These are phyloP conservation scores for Podospora tetraspora DNA, from an alignment of 495 filamentous ascomycete species.

Conservation along the genomic window DNA sequence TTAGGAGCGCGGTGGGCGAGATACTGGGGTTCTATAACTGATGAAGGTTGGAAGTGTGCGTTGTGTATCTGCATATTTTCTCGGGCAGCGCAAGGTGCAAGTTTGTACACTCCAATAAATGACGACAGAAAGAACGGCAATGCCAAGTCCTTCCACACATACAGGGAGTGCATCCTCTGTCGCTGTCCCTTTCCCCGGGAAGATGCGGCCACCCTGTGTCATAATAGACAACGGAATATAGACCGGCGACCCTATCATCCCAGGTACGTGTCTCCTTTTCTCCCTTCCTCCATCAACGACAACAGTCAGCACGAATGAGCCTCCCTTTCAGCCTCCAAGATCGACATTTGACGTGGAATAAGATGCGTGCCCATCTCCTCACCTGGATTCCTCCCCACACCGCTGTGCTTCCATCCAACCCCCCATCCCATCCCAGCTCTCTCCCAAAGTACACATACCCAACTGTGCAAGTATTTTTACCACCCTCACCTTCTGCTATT, in stretches of 20 bases:
- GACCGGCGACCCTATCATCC: not conserved
- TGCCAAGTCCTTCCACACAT: no score
- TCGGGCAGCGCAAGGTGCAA: not conserved
- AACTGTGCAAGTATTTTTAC: not conserved
- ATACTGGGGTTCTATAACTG: conserved; percentile 37
- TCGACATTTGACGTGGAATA: not conserved
- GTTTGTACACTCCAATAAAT: not conserved
- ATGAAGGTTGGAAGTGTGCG: not conserved
- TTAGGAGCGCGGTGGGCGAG: conserved; percentile 43
- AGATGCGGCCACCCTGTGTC: no score
- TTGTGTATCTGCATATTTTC: not conserved
- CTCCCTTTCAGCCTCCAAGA: not conserved
- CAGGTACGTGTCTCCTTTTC: no score
- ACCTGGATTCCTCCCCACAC: not conserved
- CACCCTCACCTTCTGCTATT: not conserved
- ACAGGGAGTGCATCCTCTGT: no score
- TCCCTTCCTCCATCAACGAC: no score
- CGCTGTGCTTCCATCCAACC: not conserved
- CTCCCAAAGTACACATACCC: not conserved
- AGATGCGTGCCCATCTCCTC: not conserved
- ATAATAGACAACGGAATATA: not conserved
- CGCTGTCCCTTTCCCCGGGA: not conserved
- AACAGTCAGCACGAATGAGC: not conserved
- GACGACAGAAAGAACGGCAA: no score
- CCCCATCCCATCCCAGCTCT: not conserved